phyloP scores from a whole-genome alignment of 768 basidiomycete species.

The Calocera cornea region DNA sequence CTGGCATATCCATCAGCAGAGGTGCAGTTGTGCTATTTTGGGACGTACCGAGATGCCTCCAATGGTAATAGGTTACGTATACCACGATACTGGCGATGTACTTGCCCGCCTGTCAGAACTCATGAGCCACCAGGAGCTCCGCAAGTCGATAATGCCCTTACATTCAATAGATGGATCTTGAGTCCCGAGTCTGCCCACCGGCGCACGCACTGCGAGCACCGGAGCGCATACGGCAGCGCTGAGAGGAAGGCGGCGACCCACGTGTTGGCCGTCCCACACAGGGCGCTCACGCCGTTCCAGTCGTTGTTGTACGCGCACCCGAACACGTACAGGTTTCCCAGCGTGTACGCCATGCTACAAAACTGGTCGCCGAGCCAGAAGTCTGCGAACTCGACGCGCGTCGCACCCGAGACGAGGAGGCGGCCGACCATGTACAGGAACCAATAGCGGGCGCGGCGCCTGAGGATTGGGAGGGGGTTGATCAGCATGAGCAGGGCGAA shows the following conservation, averaged over 20 bases:
- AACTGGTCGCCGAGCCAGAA: constrained; percentile 87
- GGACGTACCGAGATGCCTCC: neutral
- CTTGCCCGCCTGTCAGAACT: constrained; percentile 8
- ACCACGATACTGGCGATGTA: neutral
- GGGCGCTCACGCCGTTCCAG: constrained; percentile 37
- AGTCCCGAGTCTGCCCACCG: constrained; percentile 71
- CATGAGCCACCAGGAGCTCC: constrained; percentile 2
- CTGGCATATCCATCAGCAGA: constrained; percentile 14
- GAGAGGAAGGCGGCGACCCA: constrained; percentile 53
- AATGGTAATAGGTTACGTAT: neutral
- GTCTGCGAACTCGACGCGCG: constrained; percentile 72
- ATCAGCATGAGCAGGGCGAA: constrained; percentile 46
- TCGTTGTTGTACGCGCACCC: constrained; percentile 54
- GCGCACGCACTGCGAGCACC: constrained; percentile 72
- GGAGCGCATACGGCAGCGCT: constrained; percentile 55
- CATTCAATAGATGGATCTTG: constrained; percentile 76
- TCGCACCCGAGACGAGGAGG: constrained; percentile 54
- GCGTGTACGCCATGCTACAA: constrained; percentile 62
- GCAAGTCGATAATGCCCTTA: constrained; percentile 23
- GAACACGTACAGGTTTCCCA: constrained; percentile 60
- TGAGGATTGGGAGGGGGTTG: constrained; percentile 61
- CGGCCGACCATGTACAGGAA: constrained; percentile 47
- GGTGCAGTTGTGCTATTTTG: neutral
- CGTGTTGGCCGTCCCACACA: constrained; percentile 33
- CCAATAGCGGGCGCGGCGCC: constrained; percentile 66